phyloP scores from a whole-genome alignment of 768 basidiomycete species.

The Leccinum disarticulatum region DNA sequence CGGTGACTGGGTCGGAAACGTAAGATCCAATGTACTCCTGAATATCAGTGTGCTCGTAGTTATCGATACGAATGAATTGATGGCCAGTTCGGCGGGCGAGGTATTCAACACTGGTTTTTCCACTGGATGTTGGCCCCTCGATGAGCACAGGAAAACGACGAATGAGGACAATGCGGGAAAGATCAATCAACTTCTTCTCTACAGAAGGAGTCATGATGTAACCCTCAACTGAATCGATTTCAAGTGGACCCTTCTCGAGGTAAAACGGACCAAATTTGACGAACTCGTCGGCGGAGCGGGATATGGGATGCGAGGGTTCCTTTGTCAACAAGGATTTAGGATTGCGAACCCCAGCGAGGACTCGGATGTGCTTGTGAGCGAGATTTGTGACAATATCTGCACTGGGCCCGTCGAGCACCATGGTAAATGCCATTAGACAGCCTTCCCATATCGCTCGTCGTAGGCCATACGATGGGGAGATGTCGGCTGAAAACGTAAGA shows the following conservation, averaged over 20 bases:
- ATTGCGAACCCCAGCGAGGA: conserved; percentile 74
- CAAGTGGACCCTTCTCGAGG: conserved; percentile 73
- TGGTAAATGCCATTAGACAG: conserved; percentile 96
- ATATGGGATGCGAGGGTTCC: conserved; percentile 56
- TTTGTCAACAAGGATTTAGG: conserved; percentile 69
- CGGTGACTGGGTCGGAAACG: conserved; percentile 86
- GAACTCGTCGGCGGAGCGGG: conserved; percentile 51
- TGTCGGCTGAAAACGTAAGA: conserved; percentile 85
- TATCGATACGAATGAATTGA: conserved; percentile 96
- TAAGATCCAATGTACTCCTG: conserved; percentile 99
- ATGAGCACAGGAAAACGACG: conserved; percentile 92
- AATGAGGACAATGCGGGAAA: conserved; percentile 89
- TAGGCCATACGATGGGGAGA: conserved; percentile 71
- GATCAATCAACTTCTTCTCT: conserved; percentile 89
- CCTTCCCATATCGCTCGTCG: conserved; percentile 94
- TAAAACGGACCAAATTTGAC: conserved; percentile 92
- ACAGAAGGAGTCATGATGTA: conserved; percentile 97
- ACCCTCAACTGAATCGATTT: conserved; percentile 63
- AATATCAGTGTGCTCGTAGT: conserved; percentile 99
- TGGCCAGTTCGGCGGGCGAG: conserved; percentile 92
- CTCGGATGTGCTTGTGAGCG: conserved; percentile 68
- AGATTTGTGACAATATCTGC: conserved; percentile 62
- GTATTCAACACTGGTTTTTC: conserved; percentile 98
- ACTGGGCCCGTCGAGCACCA: conserved; percentile 81
- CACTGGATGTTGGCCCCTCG: conserved; percentile 96